Evolutionary conservation across 1,139 yeast species (phyloP), one percentile per base, ranked within the genome.

Genomic region (Blastobotrys proliferans): DNA sequence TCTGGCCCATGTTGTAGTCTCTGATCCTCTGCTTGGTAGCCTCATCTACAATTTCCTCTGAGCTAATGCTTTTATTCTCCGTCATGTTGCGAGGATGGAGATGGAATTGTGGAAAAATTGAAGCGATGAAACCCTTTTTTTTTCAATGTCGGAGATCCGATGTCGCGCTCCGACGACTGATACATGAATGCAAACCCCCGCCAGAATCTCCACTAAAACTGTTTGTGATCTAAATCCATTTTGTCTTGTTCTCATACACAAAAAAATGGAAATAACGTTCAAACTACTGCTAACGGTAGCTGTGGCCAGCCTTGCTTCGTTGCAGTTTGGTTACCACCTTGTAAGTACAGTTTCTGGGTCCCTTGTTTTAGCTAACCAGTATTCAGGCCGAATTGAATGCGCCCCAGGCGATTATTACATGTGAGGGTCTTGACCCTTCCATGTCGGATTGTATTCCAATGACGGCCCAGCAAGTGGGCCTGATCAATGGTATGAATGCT

Each of bases 241-340:
- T n/a, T n/a, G n/a, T n/a, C n/a, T n/a, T n/a, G n/a, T n/a, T n/a
- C n/a, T 38, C 14, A 21, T 20, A 35, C 33, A 43, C 5, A 33
- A 26, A 4, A 41, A 35, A 13, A 32, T 32, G 35, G 25, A 25
- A 22, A n/a, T 43, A n/a, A 43, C 42, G 2, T 18, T 43, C 16
- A 30, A 40, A 6, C 22, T 43, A 18, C 30, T 43, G 18, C 4
- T 43, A 19, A 35, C 48, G 22, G 61, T 54, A 4, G 45, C 45
- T 0, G 72, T 81, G 9, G 78, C 81, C 2, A 81, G 90, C 52
- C 57, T 85, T 26, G 83, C 87, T 6, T 79, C 94, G 1, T 65
- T 87, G n/a, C 95, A 86, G 59, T 88, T 81, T 62, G 97, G 97
- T 2, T 86, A 81, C 61, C 96, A 88, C 61, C 74, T 88, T 73